Base-by-base conservation (phyloP, 805 yeast species). In the Ogataea nakhonphanomensis region DNA sequence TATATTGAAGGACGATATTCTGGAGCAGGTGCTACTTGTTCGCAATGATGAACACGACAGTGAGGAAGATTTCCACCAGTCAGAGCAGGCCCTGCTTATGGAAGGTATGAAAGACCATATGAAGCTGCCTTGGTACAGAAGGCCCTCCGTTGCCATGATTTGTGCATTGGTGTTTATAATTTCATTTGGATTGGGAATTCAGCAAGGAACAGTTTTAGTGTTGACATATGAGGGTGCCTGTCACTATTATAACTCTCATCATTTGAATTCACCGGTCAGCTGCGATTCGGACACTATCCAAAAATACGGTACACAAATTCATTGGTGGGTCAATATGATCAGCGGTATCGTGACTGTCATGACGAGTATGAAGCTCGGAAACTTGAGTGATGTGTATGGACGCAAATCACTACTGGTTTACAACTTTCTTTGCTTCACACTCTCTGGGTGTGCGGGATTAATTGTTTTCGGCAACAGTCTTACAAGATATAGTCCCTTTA, bases 301-400 rank as follows among this genome's bases (percentile, higher is more conserved):
- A 51, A 57, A 53, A 20, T 43, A 55, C 24, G 63, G 73, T 17
- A 77, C 86, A 3, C 58, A 65, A 30, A 60, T 82, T 30, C 75
- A 74, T 39, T 71, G 81, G 36, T 62, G 67, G 41, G 50, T 54
- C 13, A 57, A 66, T 30, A 47, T 79, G 5, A 41, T 69, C 2
- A 51, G 63, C 5, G 79, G 80, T 0, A 41, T 73, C 0, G 54
- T 76, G 3, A 67, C 72, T 22, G 66, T 78, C 17, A 41, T 80
- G 1, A 73, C 79, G n/a, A 62, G 79, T 42, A 82, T 84, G 1
- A 79, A 78, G 48, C 60, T 83, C 41, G 83, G 88, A 2, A 74
- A 76, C 37, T 54, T 76, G 10, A 77, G 85, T 14, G 93, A 84
- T 55, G 61, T 76, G 25, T 65, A 70, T 44, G 93, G 93, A 2